Conservation (phyloP, 768 basidiomycete genomes). For the Russula vinacea region DNA sequence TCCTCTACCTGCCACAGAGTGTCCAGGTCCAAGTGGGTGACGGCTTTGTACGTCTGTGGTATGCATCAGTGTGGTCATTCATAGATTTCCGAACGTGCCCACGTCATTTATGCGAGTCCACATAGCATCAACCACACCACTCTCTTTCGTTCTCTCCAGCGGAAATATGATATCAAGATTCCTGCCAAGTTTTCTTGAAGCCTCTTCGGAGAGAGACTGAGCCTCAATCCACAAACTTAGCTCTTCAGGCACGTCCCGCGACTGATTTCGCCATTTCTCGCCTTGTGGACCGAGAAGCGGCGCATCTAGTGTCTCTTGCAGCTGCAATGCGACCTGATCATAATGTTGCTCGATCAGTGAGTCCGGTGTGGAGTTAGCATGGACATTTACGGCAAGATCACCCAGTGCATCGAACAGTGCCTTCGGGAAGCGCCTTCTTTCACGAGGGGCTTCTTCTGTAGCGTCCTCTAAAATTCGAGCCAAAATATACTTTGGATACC, state of each 20-base stretch:
- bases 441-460: constrained; percentile 66
- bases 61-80: constrained; percentile 15
- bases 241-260: constrained; percentile 54
- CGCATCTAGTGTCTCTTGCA: constrained; percentile 61
- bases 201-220: constrained; percentile 57
- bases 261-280: constrained; percentile 48
- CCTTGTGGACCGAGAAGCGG: constrained; percentile 58
- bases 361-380: not conserved
- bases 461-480: constrained; percentile 68
- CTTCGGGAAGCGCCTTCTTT: constrained; percentile 75
- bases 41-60: constrained; percentile 17
- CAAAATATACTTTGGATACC: constrained; percentile 64
- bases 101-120: constrained; percentile 65
- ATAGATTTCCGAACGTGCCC: constrained; percentile 29
- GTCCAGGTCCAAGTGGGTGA: constrained; percentile 18
- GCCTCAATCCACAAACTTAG: constrained; percentile 70
- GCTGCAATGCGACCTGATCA: constrained; percentile 58
- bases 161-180: constrained; percentile 60
- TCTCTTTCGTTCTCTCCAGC: constrained; percentile 52
- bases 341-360: not conserved
- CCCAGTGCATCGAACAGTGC: constrained; percentile 78
- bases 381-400: constrained; percentile 62
- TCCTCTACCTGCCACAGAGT: constrained; percentile 25
- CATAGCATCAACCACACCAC: constrained; percentile 52
- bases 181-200: constrained; percentile 47